Percentiles rank a stretch among this genome's conserved stretches.
phyloP scores from a whole-genome alignment of 345 rosid genomes.

The Euclidium syriacum region DNA sequence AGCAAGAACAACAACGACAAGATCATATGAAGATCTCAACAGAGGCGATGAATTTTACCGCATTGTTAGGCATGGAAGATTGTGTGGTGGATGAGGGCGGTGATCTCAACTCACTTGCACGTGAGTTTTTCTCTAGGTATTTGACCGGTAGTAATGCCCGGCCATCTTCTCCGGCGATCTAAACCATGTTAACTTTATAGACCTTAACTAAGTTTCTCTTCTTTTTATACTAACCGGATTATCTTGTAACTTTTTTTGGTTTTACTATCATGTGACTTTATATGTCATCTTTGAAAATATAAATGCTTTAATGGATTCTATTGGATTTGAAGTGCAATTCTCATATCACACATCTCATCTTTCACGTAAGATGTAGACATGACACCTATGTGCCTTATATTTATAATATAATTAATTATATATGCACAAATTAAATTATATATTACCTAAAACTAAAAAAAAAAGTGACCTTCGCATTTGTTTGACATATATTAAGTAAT shows the following conservation, averaged over 20 bases:
- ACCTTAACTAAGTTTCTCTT: neutral
- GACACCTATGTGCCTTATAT: neutral
- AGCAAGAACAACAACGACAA: constrained; percentile 4
- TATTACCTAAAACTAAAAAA: too few relatives aligned
- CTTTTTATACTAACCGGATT: constrained; percentile 5
- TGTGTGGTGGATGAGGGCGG: constrained; percentile 25
- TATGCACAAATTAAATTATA: too few relatives aligned
- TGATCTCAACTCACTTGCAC: constrained; percentile 43
- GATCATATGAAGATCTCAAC: constrained; percentile 8
- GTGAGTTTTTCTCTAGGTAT: constrained; percentile 45
- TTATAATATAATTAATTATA: too few relatives aligned
- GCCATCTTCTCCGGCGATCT: constrained; percentile 28
- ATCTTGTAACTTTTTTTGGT: neutral
- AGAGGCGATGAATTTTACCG: constrained; percentile 2
- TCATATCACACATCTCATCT: neutral
- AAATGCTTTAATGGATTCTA: neutral
- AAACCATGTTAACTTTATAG: neutral
- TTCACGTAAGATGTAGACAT: neutral
- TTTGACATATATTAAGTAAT: too few relatives aligned
- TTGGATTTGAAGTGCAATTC: neutral
- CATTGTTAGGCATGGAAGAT: constrained; percentile 15
- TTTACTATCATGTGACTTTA: too few relatives aligned
- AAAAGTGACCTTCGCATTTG: too few relatives aligned
- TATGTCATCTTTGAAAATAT: neutral
- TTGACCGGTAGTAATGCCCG: constrained; percentile 37